phyloP scores from a whole-genome alignment of 2,329 filamentous ascomycete genomes.

The Aspergillus udagawae region DNA sequence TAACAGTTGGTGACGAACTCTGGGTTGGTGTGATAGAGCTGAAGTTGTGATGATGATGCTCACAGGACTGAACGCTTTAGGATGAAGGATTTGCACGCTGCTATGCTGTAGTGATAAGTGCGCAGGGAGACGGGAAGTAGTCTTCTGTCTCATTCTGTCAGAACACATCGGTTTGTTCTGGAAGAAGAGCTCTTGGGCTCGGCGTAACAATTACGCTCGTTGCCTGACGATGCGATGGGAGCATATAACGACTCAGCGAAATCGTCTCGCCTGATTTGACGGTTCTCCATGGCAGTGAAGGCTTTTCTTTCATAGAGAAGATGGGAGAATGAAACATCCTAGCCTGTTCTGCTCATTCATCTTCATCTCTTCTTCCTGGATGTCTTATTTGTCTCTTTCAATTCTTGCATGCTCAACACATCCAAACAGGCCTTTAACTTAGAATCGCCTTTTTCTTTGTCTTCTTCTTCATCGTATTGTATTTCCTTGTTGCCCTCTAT shows the following conservation, averaged over 20 bases:
- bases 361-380: background rate
- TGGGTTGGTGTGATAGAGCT: no score
- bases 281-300: background rate
- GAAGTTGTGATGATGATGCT: no score
- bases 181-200: background rate
- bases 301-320: background rate
- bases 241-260: background rate
- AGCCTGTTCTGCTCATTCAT: background rate
- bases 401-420: background rate
- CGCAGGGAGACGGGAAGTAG: background rate
- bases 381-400: background rate
- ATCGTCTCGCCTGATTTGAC: background rate
- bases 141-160: background rate
- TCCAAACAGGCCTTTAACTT: background rate
- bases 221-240: background rate
- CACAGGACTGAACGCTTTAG: background rate
- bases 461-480: background rate
- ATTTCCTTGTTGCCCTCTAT: background rate
- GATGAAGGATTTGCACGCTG: background rate
- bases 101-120: background rate
- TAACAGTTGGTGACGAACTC: no score
- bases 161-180: background rate
- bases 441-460: background rate
- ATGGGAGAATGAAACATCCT: background rate
- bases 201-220: background rate